phyloP scores from a whole-genome alignment of 2,329 filamentous ascomycete species.

The Pseudogymnoascus sp. region DNA sequence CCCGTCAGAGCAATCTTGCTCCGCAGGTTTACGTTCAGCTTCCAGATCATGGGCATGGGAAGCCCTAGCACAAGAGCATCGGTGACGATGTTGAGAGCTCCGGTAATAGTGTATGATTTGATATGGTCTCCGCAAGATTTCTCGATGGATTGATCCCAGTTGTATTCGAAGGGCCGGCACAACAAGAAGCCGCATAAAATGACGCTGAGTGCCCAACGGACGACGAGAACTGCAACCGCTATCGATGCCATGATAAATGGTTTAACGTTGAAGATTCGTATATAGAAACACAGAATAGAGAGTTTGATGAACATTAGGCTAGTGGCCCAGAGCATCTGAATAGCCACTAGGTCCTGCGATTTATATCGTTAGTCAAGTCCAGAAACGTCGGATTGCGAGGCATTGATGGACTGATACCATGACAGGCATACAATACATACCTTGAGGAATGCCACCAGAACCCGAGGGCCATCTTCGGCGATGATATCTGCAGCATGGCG shows the following conservation, averaged over 20 bases:
- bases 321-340: slow-evolving; percentile 24
- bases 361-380: neutral
- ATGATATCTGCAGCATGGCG: slow-evolving; percentile 17
- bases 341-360: neutral
- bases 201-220: slow-evolving; percentile 21
- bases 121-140: slow-evolving; percentile 32
- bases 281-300: slow-evolving; percentile 35
- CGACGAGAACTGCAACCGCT: slow-evolving; percentile 25
- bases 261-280: slow-evolving; percentile 33
- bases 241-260: slow-evolving; percentile 26
- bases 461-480: slow-evolving; percentile 17
- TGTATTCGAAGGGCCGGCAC: slow-evolving; percentile 22
- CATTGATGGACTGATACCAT: neutral
- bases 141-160: slow-evolving; percentile 21
- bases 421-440: neutral
- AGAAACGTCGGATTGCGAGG: neutral
- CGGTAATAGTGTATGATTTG: slow-evolving; percentile 32
- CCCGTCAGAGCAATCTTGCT: slow-evolving; percentile 35
- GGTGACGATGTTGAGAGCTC: slow-evolving; percentile 37
- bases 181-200: slow-evolving; percentile 21
- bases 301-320: slow-evolving; percentile 32
- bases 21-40: slow-evolving; percentile 33
- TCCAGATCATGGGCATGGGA: slow-evolving; percentile 39
- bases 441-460: slow-evolving; percentile 22
- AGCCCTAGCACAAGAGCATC: slow-evolving; percentile 39